Conservation (phyloP, 129 eudicot genomes). For the Flaveria linearis region DNA sequence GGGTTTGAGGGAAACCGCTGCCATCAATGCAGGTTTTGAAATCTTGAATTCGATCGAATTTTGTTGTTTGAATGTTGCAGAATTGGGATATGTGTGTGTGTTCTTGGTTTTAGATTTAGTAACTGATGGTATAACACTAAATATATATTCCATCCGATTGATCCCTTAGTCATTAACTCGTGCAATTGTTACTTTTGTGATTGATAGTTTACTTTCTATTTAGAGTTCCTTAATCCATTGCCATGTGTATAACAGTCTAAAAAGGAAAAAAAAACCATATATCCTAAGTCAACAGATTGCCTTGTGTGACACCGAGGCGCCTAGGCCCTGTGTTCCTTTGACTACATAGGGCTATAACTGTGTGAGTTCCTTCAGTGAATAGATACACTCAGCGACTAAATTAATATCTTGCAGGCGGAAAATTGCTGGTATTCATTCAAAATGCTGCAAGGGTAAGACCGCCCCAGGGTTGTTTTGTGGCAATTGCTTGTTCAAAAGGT, state of each 20-base stretch:
- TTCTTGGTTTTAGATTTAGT: background rate
- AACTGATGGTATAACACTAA: background rate
- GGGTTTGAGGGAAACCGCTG: conserved; percentile 62
- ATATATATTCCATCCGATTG: background rate
- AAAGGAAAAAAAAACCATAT: no score
- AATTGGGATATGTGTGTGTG: conserved; percentile 4
- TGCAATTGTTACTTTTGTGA: background rate
- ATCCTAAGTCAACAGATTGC: no score
- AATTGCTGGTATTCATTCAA: conserved; percentile 53
- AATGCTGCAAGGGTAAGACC: conserved; percentile 51
- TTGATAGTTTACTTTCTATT: background rate
- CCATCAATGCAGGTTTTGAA: conserved; percentile 79
- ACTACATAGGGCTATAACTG: no score
- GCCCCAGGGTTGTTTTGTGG: conserved; percentile 64
- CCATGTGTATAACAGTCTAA: background rate
- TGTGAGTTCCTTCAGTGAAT: background rate
- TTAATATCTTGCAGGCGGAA: conserved; percentile 54
- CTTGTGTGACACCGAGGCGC: no score
- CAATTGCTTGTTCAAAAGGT: conserved; percentile 57
- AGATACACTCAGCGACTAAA: background rate
- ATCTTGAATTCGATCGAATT: background rate
- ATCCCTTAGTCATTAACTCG: no score
- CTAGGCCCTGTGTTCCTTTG: no score
- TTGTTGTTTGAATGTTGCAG: background rate
- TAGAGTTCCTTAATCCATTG: background rate